These are phyloP conservation scores for Claviceps sp. DNA, from an alignment of 2,329 filamentous ascomycete genomes.

Conservation along the genomic window DNA sequence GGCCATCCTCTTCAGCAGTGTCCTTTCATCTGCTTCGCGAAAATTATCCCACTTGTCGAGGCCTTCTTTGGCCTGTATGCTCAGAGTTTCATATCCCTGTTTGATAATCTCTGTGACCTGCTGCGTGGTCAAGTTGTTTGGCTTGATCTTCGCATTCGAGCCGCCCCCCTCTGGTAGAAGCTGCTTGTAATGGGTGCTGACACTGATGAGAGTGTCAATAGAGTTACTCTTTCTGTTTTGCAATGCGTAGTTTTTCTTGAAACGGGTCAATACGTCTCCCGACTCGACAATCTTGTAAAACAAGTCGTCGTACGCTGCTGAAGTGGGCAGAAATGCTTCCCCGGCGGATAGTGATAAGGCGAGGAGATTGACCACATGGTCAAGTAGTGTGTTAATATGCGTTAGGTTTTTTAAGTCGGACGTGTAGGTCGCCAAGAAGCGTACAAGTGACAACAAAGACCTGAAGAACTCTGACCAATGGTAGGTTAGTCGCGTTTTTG, in stretches of 20 bases:
- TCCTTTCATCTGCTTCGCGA: constrained; percentile 75
- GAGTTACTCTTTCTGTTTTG: constrained; percentile 48
- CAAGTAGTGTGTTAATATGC: constrained; percentile 60
- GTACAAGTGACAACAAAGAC: constrained; percentile 71
- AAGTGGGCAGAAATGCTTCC: constrained; percentile 80
- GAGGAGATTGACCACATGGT: constrained; percentile 67
- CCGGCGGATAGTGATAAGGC: constrained; percentile 75
- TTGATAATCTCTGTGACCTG: constrained; percentile 89
- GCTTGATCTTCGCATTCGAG: constrained; percentile 23
- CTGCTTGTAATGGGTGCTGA: constrained; percentile 76
- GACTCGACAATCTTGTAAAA: constrained; percentile 98
- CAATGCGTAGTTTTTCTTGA: constrained; percentile 62
- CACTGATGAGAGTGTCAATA: constrained; percentile 72
- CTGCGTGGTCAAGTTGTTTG: constrained; percentile 62
- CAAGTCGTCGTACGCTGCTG: constrained; percentile 82
- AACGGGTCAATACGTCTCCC: constrained; percentile 68
- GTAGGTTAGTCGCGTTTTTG: constrained; percentile 68
- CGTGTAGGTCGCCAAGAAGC: constrained; percentile 81
- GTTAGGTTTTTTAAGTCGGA: constrained; percentile 57
- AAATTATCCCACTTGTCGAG: constrained; percentile 77
- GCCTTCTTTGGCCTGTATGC: constrained; percentile 78
- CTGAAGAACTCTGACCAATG: constrained; percentile 97
- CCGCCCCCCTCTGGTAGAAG: constrained; percentile 48
- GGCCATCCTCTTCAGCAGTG: constrained; percentile 75
- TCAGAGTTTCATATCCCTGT: constrained; percentile 88